phyloP scores from a whole-genome alignment of 2,329 filamentous ascomycete species.

The Ascocoryne sarcoides region DNA sequence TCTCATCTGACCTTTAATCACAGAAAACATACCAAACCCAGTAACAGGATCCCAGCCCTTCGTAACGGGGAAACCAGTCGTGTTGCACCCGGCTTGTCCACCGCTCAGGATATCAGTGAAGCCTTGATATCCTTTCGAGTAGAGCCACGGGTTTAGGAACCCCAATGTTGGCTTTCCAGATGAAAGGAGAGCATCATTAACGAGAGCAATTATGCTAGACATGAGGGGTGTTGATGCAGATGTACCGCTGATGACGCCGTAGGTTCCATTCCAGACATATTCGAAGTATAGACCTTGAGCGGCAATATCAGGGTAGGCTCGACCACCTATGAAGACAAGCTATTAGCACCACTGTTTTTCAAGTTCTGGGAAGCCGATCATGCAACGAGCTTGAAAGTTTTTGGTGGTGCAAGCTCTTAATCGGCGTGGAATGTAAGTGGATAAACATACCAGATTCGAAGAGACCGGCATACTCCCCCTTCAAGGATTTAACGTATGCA shows the following conservation, averaged over 20 bases:
- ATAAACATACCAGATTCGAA: slow-evolving; percentile 30
- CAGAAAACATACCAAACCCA: no score
- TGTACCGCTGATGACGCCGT: slow-evolving; percentile 36
- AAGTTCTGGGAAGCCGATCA: not conserved
- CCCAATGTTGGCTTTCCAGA: slow-evolving; percentile 34
- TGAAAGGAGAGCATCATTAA: slow-evolving; percentile 45
- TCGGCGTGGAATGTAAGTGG: no score
- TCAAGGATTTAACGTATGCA: slow-evolving; percentile 34
- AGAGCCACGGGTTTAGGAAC: slow-evolving; percentile 53
- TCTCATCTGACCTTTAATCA: no score
- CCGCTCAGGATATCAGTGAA: slow-evolving; percentile 34
- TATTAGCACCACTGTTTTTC: not conserved
- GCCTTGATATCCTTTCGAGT: slow-evolving; percentile 36
- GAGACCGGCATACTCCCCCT: slow-evolving; percentile 35
- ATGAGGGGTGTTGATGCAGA: slow-evolving; percentile 46
- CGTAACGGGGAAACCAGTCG: slow-evolving; percentile 5
- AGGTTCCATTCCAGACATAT: slow-evolving; percentile 28
- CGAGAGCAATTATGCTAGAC: slow-evolving; percentile 47
- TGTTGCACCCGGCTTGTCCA: slow-evolving; percentile 1
- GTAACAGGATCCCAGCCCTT: not conserved
- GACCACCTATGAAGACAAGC: slow-evolving; percentile 26
- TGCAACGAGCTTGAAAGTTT: no score
- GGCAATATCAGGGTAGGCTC: slow-evolving; percentile 43
- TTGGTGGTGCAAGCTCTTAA: no score
- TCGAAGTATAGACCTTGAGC: slow-evolving; percentile 50